Evolutionary conservation across 108 stramenopile genomes (phyloP), one percentile per base, ranked within the genome.

Genomic region (Nitzschia sp.): DNA sequence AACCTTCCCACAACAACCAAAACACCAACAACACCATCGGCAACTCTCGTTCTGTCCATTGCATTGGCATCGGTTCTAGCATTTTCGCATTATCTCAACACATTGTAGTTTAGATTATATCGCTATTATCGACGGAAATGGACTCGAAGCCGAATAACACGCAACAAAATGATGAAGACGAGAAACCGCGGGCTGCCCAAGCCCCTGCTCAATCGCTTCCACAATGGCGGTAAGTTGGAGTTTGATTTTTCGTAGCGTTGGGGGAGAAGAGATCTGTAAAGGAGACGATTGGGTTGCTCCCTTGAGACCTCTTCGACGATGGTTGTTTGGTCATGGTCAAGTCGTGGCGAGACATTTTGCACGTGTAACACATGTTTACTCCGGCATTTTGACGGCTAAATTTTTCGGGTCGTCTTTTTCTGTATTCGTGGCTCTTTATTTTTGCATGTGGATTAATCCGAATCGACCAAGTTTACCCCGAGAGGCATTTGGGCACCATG

Each of bases 161-260:
- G 49, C 56, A 57, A 57, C 56, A 57, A 57, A 57, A 32, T 32
- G 56, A 57, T 18, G 56, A 30, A 1, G 61, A 62, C 1, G 23
- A 24, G 42, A 42, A 62, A 24, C 61, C 38, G 11, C 42, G 32
- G 27, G 36, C 61, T 18, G 28, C 61, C 6, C 38, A 45, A 62
- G 25, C 42, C 25, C 42, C 61, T 51, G 9, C 64, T 2, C 64
- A 28, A 8, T 65, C 64, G 28, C n/a, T n/a, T 24, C 64, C 64
- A 18, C 48, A 65, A 32, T 65, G 46, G 46, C 64, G 64, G 64
- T 65, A 65, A 65, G 64, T 65, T 30, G 46, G 24, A 32, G 25
- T 51, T 42, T 28, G 21, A 34, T 42, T 46, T 18, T 15, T 31
- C 58, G 35, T 25, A 19, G 19, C 9, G 61, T 62, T 45, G 36